A percentile compares a stretch with the other conserved stretches of the same genome.
These are phyloP conservation scores for Persicaria maculosa DNA, from an alignment of 148 eudicot genomes.

Conservation along the genomic window DNA sequence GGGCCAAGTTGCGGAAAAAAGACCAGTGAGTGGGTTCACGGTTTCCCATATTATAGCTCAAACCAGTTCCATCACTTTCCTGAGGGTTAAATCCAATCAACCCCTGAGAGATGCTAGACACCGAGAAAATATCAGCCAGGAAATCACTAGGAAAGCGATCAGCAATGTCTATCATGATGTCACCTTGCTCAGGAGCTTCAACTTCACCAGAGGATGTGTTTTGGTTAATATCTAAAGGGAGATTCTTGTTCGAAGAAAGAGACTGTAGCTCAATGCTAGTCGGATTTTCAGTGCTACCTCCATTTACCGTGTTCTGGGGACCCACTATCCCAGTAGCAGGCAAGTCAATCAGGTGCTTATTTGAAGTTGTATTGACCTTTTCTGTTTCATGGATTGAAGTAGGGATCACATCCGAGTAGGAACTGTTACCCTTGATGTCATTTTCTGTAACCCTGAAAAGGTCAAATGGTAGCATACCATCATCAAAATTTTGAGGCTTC, in stretches of 20 bases:
- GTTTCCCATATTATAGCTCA: constrained; percentile 83
- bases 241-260: not conserved
- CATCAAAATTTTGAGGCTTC: constrained; percentile 11
- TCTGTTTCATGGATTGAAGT: constrained; percentile 17
- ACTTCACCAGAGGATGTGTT: constrained; percentile 21
- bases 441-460: constrained; percentile 9
- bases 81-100: constrained; percentile 26
- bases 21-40: constrained; percentile 94
- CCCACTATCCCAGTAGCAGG: not conserved
- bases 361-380: not conserved
- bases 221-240: constrained; percentile 19
- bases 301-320: not conserved
- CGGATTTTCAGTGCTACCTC: not conserved
- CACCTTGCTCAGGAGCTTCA: constrained; percentile 33
- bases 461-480: constrained; percentile 26
- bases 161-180: constrained; percentile 85
- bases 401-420: constrained; percentile 25
- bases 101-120: constrained; percentile 47
- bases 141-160: constrained; percentile 93
- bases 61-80: constrained; percentile 69
- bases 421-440: constrained; percentile 8
- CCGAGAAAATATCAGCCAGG: constrained; percentile 33
- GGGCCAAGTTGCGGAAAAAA: constrained; percentile 79
- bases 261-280: not conserved
- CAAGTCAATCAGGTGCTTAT: not conserved